phyloP scores from a whole-genome alignment of 2,329 filamentous ascomycete genomes.

The Bipolaris oryzae region DNA sequence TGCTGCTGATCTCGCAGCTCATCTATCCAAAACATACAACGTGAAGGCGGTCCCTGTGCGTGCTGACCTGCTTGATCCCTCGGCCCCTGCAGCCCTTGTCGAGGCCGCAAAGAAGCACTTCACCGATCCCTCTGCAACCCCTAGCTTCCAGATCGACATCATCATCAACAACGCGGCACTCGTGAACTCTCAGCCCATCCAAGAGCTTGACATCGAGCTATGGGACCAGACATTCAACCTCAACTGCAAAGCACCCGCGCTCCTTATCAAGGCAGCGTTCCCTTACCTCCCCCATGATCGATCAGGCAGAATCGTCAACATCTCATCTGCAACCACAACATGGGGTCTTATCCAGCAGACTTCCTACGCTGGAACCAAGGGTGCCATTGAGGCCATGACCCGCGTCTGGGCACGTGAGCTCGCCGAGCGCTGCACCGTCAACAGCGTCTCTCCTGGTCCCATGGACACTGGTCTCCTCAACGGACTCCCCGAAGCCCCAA shows the following conservation, averaged over 20 bases:
- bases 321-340: slow-evolving; percentile 13
- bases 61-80: slow-evolving; percentile 11
- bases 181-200: slow-evolving; percentile 12
- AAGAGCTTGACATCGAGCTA: slow-evolving; percentile 10
- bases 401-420: slow-evolving; percentile 13
- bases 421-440: slow-evolving; percentile 10
- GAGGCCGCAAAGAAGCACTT: slow-evolving; percentile 11
- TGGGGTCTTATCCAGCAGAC: slow-evolving; percentile 15
- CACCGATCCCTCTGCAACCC: slow-evolving; percentile 3
- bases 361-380: slow-evolving; percentile 13
- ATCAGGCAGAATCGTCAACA: slow-evolving; percentile 13
- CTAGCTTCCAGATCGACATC: slow-evolving; percentile 12
- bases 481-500: slow-evolving; percentile 7
- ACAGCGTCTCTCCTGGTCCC: slow-evolving; percentile 11
- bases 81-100: slow-evolving; percentile 10
- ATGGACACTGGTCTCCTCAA: slow-evolving; percentile 14
- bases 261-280: slow-evolving; percentile 11
- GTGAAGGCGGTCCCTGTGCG: slow-evolving; percentile 12
- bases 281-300: slow-evolving; percentile 11
- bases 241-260: slow-evolving; percentile 14
- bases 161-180: slow-evolving; percentile 13
- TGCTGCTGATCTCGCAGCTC: slow-evolving; percentile 8
- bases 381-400: slow-evolving; percentile 15
- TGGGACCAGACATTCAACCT: slow-evolving; percentile 16
- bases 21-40: slow-evolving; percentile 14